Percentiles rank a stretch among this genome's conserved stretches.
phyloP scores from a whole-genome alignment of 2,329 filamentous ascomycete species.

The Eurotiales sp. region DNA sequence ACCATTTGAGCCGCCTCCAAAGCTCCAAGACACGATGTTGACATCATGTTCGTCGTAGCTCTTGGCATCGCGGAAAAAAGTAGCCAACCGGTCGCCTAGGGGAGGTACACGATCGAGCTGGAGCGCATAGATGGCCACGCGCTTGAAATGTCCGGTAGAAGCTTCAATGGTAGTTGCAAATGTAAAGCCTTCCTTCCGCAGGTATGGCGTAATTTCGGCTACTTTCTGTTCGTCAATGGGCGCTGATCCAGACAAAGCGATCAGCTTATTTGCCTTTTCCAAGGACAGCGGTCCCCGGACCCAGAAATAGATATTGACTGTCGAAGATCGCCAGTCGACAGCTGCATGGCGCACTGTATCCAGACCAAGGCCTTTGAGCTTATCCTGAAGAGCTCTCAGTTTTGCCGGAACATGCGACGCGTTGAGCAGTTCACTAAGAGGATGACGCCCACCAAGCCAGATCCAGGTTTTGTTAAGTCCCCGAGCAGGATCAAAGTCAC shows the following conservation, averaged over 20 bases:
- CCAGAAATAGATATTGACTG: constrained; percentile 13
- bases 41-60: constrained; percentile 7
- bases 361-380: not conserved
- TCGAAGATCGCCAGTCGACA: constrained; percentile 12
- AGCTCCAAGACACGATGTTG: constrained; percentile 14
- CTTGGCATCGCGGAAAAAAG: constrained; percentile 3
- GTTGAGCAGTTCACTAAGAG: not conserved
- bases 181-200: constrained; percentile 6
- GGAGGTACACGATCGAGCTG: constrained; percentile 3
- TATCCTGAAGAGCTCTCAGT: not conserved
- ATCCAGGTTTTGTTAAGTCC: constrained; percentile 13
- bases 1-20: constrained; percentile 5
- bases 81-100: constrained; percentile 1
- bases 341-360: constrained; percentile 10
- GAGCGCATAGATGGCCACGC: constrained; percentile 12
- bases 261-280: not conserved
- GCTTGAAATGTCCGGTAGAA: constrained; percentile 3
- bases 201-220: not conserved
- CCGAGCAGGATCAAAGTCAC: constrained; percentile 11
- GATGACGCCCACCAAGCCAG: constrained; percentile 8
- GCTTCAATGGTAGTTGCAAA: constrained; percentile 9
- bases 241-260: not conserved
- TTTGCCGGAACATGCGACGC: constrained; percentile 1
- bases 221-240: not conserved
- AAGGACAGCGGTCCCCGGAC: not conserved